Evolutionary conservation across 164 flowering plant species (phyloP), one percentile per base, ranked within the genome.

Genomic region (Sextonia rubra): DNA sequence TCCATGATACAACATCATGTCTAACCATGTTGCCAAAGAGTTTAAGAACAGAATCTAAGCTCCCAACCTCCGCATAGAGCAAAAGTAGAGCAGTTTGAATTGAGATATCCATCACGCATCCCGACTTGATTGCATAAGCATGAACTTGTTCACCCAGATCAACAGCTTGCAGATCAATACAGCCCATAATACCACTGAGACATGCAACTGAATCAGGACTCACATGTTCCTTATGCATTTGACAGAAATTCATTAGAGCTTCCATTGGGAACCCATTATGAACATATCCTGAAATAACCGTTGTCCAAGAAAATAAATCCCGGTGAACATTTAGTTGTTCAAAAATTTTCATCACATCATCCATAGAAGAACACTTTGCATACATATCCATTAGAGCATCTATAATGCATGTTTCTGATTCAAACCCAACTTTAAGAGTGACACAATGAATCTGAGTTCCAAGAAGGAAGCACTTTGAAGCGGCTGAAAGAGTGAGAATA

Each of bases 141-240:
- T 75, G 77, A 58, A 75, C 60, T 37, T 65, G 69, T 70, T 55
- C 44, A n/a, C 73, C 73, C 12, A 32, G 70, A 64, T 65, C 56
- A 47, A 75, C 58, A 44, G 64, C 64, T 2, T 20, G 1, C 22
- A 64, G 69, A 60, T 64, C 64, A 32, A 52, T 44, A 14, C 70
- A 76, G n/a, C 66, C 78, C 37, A 24, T 52, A 64, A 76, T 74
- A 66, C 47, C 74, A 71, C 66, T 66, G n/a, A 65, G 20, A 66
- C 70, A 76, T 27, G 78, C 78, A 71, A 75, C 77, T 3, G 69
- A 29, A 71, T 75, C 77, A 55, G 74, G 73, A 58, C 56, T 65
- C 18, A 71, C 64, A 18, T 66, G 74, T 2, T 70, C 65, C 4
- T 23, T n/a, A 23, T 66, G 68, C 77, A 75, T 75, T 24, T 64